Evolutionary conservation across 495 filamentous ascomycete species (phyloP).

Genomic region (Aspergillus steynii): DNA sequence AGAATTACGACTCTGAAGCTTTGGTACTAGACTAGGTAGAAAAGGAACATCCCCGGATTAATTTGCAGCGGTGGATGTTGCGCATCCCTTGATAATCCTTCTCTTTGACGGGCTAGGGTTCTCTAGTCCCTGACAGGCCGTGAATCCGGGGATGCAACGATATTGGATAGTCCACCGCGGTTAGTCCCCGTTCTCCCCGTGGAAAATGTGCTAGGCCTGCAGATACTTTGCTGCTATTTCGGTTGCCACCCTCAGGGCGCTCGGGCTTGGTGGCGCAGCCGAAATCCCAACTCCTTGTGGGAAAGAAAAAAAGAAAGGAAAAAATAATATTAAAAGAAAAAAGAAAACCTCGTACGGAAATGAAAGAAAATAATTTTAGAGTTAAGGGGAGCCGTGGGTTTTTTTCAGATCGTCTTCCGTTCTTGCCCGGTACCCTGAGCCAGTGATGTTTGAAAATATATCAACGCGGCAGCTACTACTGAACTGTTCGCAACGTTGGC

Average conservation of each 20-base stretch:
- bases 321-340: background rate
- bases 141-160: slow-evolving; percentile 24
- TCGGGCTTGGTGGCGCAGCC: slow-evolving; percentile 23
- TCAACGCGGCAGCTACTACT: background rate
- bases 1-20: slow-evolving; percentile 10
- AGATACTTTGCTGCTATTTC: slow-evolving; percentile 19
- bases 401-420: slow-evolving; percentile 12
- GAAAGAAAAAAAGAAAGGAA: background rate
- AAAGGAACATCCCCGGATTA: background rate
- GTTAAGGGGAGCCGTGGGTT: slow-evolving; percentile 12
- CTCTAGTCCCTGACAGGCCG: slow-evolving; percentile 15
- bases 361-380: slow-evolving; percentile 10
- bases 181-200: slow-evolving; percentile 12
- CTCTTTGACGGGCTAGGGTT: background rate
- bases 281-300: slow-evolving; percentile 1
- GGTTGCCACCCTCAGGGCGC: slow-evolving; percentile 24
- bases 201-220: slow-evolving; percentile 15
- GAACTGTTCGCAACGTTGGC: slow-evolving; percentile 1
- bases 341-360: background rate
- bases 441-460: background rate
- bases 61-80: background rate
- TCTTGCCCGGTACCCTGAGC: slow-evolving; percentile 9
- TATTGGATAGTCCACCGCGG: slow-evolving; percentile 13
- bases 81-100: slow-evolving; percentile 15
- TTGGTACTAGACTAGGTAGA: background rate